Evolutionary conservation across 1,284 basidiomycete genomes (phyloP).

Genomic region (Sutorius eximius): DNA sequence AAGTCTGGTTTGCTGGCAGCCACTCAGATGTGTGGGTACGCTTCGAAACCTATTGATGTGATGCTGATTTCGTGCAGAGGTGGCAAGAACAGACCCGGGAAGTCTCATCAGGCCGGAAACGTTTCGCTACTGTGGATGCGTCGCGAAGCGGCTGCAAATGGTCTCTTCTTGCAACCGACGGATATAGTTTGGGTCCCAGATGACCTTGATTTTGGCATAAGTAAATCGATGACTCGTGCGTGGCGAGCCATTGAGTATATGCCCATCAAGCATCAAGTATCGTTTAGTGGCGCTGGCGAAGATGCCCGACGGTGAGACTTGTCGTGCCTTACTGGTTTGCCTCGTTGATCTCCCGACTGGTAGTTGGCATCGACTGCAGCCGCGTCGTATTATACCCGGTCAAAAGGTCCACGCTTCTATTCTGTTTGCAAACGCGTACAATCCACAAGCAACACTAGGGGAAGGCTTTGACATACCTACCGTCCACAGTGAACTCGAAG

Average conservation of each 20-base stretch:
- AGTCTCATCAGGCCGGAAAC: slow-evolving; percentile 22
- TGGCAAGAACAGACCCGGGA: slow-evolving; percentile 19
- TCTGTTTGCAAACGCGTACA: slow-evolving; percentile 28
- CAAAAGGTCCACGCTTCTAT: slow-evolving; percentile 33
- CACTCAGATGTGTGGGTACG: slow-evolving; percentile 36
- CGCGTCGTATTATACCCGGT: slow-evolving; percentile 32
- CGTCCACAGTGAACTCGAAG: slow-evolving; percentile 5
- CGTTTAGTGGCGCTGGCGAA: slow-evolving; percentile 13
- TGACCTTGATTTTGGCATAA: slow-evolving; percentile 23
- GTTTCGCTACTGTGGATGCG: slow-evolving; percentile 32
- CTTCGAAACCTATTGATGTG: not conserved
- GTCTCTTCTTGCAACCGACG: slow-evolving; percentile 23
- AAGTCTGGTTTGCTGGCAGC: slow-evolving; percentile 36
- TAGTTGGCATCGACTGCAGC: slow-evolving; percentile 22
- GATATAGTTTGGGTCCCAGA: slow-evolving; percentile 29
- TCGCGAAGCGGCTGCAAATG: slow-evolving; percentile 21
- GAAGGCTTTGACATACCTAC: slow-evolving; percentile 29
- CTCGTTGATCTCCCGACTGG: not conserved
- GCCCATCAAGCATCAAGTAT: slow-evolving; percentile 32
- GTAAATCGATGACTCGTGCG: slow-evolving; percentile 17
- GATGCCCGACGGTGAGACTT: slow-evolving; percentile 18
- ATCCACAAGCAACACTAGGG: slow-evolving; percentile 26
- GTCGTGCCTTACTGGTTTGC: not conserved
- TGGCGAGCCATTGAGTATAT: slow-evolving; percentile 29
- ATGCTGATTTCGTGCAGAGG: slow-evolving; percentile 18